Evolutionary conservation across 768 basidiomycete genomes (phyloP).

Genomic region (Amanita pseudoporphyria): DNA sequence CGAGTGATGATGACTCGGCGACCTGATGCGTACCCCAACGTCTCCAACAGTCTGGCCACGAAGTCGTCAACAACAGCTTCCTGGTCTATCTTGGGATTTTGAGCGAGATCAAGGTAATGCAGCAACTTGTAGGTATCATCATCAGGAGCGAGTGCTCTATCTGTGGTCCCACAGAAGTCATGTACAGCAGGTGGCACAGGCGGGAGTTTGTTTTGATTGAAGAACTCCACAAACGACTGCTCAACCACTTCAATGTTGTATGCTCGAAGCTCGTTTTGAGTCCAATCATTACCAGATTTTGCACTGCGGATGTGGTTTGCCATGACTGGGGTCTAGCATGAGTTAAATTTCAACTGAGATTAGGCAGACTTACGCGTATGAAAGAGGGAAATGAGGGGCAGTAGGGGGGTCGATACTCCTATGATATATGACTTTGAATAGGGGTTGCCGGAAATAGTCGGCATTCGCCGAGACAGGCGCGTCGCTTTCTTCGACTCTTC

Average conservation of each 20-base stretch:
- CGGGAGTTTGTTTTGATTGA: constrained; percentile 1
- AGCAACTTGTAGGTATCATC: background rate
- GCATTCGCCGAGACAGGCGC: no score
- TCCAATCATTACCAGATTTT: constrained; percentile 20
- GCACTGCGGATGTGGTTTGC: constrained; percentile 14
- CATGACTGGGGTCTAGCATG: constrained; percentile 5
- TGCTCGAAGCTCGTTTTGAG: constrained; percentile 14
- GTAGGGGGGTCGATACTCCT: no score
- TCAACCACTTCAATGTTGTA: constrained; percentile 10
- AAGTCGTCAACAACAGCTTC: constrained; percentile 5
- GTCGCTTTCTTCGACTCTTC: no score
- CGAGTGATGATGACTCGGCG: background rate
- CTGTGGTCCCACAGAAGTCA: background rate
- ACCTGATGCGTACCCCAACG: background rate
- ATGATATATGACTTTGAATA: no score
- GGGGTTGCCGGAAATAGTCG: no score
- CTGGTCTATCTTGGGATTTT: background rate
- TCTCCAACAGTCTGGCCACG: background rate
- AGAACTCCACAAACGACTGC: constrained; percentile 4
- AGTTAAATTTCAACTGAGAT: no score
- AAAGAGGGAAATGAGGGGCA: no score
- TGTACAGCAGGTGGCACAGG: background rate
- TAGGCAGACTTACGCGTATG: no score
- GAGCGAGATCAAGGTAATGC: constrained; percentile 4
- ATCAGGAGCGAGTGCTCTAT: background rate